phyloP scores from a whole-genome alignment of 805 yeast genomes.

The Lipomyces spencermartinsiae region DNA sequence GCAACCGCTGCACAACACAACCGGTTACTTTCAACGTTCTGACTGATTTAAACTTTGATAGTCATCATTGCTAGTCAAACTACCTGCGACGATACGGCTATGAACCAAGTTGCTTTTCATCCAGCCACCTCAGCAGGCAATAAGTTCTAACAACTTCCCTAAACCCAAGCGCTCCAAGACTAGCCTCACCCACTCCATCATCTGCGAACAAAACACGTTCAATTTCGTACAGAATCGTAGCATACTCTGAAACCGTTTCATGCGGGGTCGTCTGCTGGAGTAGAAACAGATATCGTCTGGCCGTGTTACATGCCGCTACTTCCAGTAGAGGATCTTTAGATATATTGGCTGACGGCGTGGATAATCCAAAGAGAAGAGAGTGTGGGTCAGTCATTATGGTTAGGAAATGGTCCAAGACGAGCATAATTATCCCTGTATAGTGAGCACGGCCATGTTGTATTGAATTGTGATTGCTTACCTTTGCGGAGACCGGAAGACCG shows the following conservation, averaged over 20 bases:
- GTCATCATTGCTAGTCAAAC: too few species aligned
- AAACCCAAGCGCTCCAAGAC: background rate
- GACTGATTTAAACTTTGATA: too few species aligned
- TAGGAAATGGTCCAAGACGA: background rate
- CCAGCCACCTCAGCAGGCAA: slow-evolving; percentile 6
- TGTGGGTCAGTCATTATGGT: background rate
- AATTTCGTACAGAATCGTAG: slow-evolving; percentile 13
- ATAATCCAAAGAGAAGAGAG: background rate
- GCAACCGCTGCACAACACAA: too few species aligned
- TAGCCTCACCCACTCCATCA: background rate
- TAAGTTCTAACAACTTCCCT: slow-evolving; percentile 1
- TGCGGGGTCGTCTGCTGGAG: background rate
- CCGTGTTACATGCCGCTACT: background rate
- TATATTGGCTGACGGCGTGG: background rate
- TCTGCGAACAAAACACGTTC: slow-evolving; percentile 9
- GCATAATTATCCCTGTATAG: background rate
- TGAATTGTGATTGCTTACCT: background rate
- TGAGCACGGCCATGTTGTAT: background rate
- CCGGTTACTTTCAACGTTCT: too few species aligned
- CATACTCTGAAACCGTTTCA: slow-evolving; percentile 1
- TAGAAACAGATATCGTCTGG: slow-evolving; percentile 1
- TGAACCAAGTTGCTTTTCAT: background rate
- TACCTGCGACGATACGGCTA: background rate
- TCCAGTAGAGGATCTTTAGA: background rate
- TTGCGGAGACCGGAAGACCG: slow-evolving; percentile 6